Conservation (phyloP, 2,329 filamentous ascomycete genomes). For the Pseudogymnoascus sp. region DNA sequence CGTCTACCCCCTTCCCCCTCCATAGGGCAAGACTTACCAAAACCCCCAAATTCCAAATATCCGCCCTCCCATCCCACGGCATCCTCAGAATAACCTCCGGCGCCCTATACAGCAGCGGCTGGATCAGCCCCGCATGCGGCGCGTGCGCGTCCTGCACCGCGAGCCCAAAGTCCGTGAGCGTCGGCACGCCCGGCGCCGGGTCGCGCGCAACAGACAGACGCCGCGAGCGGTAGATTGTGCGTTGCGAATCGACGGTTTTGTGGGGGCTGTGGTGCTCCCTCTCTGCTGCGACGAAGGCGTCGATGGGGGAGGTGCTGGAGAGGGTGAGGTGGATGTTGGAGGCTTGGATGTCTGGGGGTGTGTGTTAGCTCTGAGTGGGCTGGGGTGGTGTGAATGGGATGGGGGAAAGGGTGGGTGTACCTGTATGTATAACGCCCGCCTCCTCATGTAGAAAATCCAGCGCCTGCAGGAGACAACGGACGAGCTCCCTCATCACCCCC, state of each 20-base stretch:
- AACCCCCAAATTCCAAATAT: conserved; percentile 23
- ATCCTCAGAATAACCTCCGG: conserved; percentile 19
- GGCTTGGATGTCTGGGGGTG: conserved; percentile 25
- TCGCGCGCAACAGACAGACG: conserved; percentile 17
- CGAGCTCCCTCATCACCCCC: conserved; percentile 15
- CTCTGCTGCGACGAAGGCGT: conserved; percentile 17
- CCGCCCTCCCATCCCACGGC: conserved; percentile 18
- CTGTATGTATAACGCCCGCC: conserved; percentile 21
- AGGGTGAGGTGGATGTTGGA: conserved; percentile 25
- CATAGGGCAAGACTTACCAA: conserved; percentile 15
- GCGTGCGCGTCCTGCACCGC: not conserved
- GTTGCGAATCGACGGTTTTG: conserved; percentile 22
- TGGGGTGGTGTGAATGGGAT: not conserved
- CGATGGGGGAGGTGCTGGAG: not conserved
- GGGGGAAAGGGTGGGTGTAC: conserved; percentile 15
- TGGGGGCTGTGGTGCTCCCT: conserved; percentile 20
- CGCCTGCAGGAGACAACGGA: conserved; percentile 14
- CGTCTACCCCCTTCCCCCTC: not conserved
- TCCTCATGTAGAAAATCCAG: conserved; percentile 23
- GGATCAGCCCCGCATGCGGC: not conserved
- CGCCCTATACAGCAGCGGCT: conserved; percentile 10
- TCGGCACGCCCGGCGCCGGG: conserved; percentile 7
- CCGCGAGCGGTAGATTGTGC: conserved; percentile 24
- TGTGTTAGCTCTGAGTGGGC: not conserved
- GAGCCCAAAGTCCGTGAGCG: not conserved